A percentile compares a stretch with the other conserved stretches of the same genome.
phyloP scores from a whole-genome alignment of 495 filamentous ascomycete species.

The Aspergillus taichungensis region DNA sequence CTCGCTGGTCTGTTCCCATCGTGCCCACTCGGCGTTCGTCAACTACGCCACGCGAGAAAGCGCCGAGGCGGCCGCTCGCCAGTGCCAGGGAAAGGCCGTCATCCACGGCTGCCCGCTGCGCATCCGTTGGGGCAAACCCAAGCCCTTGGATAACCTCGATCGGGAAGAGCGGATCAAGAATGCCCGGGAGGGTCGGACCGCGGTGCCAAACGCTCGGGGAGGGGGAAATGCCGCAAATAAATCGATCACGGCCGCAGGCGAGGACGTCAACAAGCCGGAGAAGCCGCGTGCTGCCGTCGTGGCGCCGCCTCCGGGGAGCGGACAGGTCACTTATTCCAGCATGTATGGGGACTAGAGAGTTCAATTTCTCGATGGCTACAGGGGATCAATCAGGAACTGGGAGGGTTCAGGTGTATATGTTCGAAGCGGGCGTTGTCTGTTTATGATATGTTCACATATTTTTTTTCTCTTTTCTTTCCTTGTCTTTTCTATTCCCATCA shows the following conservation, averaged over 20 bases:
- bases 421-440: constrained; percentile 36
- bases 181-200: constrained; percentile 62
- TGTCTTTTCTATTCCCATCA: constrained; percentile 2
- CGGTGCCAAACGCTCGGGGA: constrained; percentile 25
- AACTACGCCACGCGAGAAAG: constrained; percentile 78
- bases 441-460: background rate
- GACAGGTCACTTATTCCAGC: constrained; percentile 76
- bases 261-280: constrained; percentile 29
- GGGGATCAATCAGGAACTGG: constrained; percentile 3
- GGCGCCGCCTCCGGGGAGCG: constrained; percentile 75
- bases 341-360: constrained; percentile 63
- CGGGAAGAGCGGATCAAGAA: constrained; percentile 68
- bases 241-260: constrained; percentile 26
- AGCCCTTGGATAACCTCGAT: constrained; percentile 81
- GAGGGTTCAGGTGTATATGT: constrained; percentile 24
- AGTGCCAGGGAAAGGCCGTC: constrained; percentile 80
- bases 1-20: constrained; percentile 87
- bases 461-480: constrained; percentile 29
- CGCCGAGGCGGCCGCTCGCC: constrained; percentile 75
- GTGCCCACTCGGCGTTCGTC: constrained; percentile 92
- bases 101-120: constrained; percentile 77
- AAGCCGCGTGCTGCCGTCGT: constrained; percentile 43
- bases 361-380: constrained; percentile 3
- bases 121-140: constrained; percentile 86
- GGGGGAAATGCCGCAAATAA: constrained; percentile 21